A percentile compares a stretch with the other conserved stretches of the same genome.
Conservation (phyloP, 164 flowering plant genomes). For the Aristolochia fimbriata region DNA sequence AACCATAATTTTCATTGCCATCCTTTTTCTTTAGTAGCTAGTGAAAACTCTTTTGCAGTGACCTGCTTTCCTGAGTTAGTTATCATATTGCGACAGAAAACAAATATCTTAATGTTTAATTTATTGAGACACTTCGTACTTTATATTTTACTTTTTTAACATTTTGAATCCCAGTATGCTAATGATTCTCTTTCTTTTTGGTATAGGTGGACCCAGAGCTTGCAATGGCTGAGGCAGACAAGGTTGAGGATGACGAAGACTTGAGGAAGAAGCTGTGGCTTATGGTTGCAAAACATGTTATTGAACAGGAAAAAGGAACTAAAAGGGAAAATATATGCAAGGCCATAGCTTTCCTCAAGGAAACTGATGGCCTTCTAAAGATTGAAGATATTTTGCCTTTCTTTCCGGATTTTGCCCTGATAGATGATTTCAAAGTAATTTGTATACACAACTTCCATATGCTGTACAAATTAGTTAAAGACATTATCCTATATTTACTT, state of each 20-base stretch:
- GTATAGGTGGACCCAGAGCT: slow-evolving; percentile 91
- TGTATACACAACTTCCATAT: no score
- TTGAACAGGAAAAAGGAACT: slow-evolving; percentile 94
- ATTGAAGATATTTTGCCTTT: slow-evolving; percentile 97
- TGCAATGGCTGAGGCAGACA: slow-evolving; percentile 99
- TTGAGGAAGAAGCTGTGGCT: slow-evolving; percentile 98
- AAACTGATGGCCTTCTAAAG: slow-evolving; percentile 94
- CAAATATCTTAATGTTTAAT: no score
- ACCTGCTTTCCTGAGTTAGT: no score
- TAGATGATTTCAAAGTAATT: slow-evolving; percentile 92
- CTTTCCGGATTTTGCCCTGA: slow-evolving; percentile 96
- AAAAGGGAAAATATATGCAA: slow-evolving; percentile 95
- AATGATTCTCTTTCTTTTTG: slow-evolving; percentile 3
- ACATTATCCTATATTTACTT: no score
- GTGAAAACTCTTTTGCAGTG: no score
- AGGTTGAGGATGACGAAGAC: slow-evolving; percentile 98
- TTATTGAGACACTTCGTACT: no score
- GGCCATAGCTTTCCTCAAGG: slow-evolving; percentile 97
- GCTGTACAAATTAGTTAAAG: no score
- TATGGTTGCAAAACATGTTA: slow-evolving; percentile 98
- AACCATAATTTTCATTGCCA: no score
- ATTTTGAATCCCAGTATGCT: background rate
- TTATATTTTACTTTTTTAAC: background rate
- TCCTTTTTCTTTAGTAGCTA: no score
- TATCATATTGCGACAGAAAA: no score